Percentiles rank a stretch among this genome's conserved stretches.
phyloP scores from a whole-genome alignment of 1,284 basidiomycete genomes.

The Paramarasmius palmivorus region DNA sequence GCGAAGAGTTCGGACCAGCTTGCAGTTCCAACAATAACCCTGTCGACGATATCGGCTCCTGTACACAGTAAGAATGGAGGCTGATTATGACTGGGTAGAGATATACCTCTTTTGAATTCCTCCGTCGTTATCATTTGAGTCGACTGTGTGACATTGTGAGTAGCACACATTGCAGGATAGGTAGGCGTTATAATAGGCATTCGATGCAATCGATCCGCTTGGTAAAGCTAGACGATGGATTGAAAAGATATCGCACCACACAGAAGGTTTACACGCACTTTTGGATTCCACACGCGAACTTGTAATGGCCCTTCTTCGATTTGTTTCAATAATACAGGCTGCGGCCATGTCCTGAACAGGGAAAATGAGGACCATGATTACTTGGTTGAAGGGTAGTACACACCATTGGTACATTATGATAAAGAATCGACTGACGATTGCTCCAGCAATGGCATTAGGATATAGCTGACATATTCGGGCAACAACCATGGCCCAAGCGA shows the following conservation, averaged over 20 bases:
- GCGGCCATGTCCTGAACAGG: constrained; percentile 86
- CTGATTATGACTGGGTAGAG: too few relatives aligned
- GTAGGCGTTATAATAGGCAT: constrained; percentile 99
- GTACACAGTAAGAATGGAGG: constrained; percentile 9
- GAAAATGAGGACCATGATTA: constrained; percentile 7
- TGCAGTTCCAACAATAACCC: constrained; percentile 83
- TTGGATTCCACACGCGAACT: constrained; percentile 98
- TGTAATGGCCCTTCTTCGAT: constrained; percentile 95
- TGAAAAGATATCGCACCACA: neutral
- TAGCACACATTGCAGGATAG: constrained; percentile 99
- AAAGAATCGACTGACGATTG: constrained; percentile 96
- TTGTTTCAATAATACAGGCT: constrained; percentile 93
- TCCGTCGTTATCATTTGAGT: constrained; percentile 97
- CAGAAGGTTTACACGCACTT: constrained; percentile 46
- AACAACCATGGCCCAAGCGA: constrained; percentile 98
- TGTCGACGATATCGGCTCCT: constrained; percentile 94
- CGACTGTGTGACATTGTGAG: constrained; percentile 95
- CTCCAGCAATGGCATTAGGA: constrained; percentile 91
- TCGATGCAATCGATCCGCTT: constrained; percentile 88
- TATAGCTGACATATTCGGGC: constrained; percentile 99
- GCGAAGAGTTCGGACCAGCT: constrained; percentile 91
- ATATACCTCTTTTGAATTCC: constrained; percentile 96
- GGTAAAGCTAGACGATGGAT: constrained; percentile 69
- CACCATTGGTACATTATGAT: constrained; percentile 98
- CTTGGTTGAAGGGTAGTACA: constrained; percentile 9